Percentiles rank a stretch among this genome's conserved stretches.
phyloP scores from a whole-genome alignment of 345 rosid species.

The Salix purpurea region DNA sequence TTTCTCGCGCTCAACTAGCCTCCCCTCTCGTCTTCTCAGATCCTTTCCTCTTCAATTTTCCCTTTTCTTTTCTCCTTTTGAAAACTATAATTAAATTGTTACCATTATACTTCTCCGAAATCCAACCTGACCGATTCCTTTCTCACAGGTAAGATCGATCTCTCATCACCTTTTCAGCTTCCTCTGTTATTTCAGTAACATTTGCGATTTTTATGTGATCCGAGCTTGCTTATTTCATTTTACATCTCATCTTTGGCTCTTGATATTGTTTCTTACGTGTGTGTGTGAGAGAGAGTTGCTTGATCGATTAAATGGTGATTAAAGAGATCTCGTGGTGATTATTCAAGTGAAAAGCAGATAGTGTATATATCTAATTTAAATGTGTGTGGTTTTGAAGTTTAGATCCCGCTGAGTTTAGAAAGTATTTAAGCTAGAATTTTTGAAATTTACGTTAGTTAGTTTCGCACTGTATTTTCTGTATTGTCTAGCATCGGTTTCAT shows the following conservation, averaged over 20 bases:
- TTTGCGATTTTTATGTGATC: constrained; percentile 20
- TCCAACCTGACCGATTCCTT: constrained; percentile 8
- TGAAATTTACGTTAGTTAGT: not conserved
- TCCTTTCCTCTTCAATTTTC: constrained; percentile 18
- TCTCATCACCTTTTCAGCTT: not conserved
- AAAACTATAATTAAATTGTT: not conserved
- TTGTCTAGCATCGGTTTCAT: not conserved
- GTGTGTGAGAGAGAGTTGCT: not conserved
- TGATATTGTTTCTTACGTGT: not conserved
- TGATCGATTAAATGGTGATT: constrained; percentile 21
- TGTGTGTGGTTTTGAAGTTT: not conserved
- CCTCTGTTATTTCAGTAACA: not conserved
- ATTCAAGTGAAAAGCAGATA: not conserved
- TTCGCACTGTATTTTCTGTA: not conserved
- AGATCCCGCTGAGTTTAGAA: constrained; percentile 22
- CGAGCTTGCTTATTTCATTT: not conserved
- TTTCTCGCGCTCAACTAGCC: constrained; percentile 58
- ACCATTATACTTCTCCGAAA: not conserved
- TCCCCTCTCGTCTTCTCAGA: constrained; percentile 47
- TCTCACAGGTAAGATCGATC: constrained; percentile 9
- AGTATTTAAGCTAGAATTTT: not conserved
- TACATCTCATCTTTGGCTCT: constrained; percentile 6
- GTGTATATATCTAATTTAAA: not conserved
- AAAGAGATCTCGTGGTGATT: not conserved
- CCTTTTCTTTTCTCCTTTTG: not conserved